These are phyloP conservation scores for Xerocomus minutiporus DNA, from an alignment of 1,284 basidiomycete genomes.

Conservation along the genomic window DNA sequence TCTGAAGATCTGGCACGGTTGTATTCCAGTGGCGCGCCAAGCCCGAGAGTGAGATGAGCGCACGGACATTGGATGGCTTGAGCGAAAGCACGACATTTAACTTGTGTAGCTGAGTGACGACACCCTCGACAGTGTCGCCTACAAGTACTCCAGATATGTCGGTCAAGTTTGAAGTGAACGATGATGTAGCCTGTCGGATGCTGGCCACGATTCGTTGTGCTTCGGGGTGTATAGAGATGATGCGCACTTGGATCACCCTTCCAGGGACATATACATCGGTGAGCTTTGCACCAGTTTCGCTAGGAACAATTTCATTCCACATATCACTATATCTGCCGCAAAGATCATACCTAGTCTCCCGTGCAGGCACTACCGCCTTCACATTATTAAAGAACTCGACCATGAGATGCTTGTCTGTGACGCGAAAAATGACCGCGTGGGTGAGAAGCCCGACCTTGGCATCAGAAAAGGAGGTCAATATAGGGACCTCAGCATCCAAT, in stretches of 20 bases:
- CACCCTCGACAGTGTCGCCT: constrained; percentile 69
- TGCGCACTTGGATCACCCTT: constrained; percentile 82
- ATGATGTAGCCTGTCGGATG: constrained; percentile 75
- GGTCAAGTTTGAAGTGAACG: constrained; percentile 43
- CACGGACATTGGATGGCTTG: constrained; percentile 68
- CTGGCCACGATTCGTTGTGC: constrained; percentile 75
- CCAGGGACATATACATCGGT: constrained; percentile 72
- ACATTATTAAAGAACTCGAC: constrained; percentile 91
- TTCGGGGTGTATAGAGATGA: constrained; percentile 69
- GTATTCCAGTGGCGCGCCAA: constrained; percentile 78
- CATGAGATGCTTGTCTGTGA: constrained; percentile 73
- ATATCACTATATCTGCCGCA: background rate
- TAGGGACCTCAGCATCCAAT: constrained; percentile 73
- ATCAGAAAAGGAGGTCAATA: constrained; percentile 65
- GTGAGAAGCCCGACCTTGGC: constrained; percentile 71
- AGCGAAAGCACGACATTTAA: constrained; percentile 77
- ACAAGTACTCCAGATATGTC: constrained; percentile 75
- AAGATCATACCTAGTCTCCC: constrained; percentile 72
- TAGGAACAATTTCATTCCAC: constrained; percentile 5
- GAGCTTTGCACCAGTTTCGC: constrained; percentile 46
- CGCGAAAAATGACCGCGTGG: constrained; percentile 81
- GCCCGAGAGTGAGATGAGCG: constrained; percentile 81
- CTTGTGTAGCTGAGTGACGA: constrained; percentile 75
- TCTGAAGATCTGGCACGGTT: constrained; percentile 67
- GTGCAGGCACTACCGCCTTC: constrained; percentile 77